Percentiles rank a stretch among this genome's conserved stretches.
Evolutionary conservation across 768 basidiomycete genomes (phyloP).

Genomic region (Phaeotremella skinneri): DNA sequence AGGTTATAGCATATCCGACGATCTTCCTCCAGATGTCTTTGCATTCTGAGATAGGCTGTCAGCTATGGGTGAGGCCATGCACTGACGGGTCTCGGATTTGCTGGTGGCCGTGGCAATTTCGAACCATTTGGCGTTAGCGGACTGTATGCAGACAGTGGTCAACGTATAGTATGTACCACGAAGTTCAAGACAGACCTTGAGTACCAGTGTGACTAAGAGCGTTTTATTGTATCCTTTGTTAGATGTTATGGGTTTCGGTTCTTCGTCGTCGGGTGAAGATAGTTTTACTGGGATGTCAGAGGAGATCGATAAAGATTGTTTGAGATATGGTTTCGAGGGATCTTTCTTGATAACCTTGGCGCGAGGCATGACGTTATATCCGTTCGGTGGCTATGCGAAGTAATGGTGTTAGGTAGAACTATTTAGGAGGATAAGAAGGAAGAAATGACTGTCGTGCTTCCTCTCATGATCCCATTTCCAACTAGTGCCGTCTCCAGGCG

Average conservation of each 20-base stretch:
- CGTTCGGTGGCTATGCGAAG: too few relatives aligned
- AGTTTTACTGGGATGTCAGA: too few relatives aligned
- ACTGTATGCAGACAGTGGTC: slow-evolving; percentile 17
- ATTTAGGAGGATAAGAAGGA: too few relatives aligned
- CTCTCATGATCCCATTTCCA: too few relatives aligned
- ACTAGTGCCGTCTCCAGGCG: too few relatives aligned
- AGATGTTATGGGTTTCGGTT: not conserved
- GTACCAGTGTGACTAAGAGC: slow-evolving; percentile 6
- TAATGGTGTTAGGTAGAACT: too few relatives aligned
- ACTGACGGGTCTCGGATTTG: slow-evolving; percentile 31
- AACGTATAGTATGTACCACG: not conserved
- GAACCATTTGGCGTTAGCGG: slow-evolving; percentile 24
- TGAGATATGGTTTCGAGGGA: too few relatives aligned
- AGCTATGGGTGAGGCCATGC: not conserved
- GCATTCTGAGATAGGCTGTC: slow-evolving; percentile 19
- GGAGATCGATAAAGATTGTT: too few relatives aligned
- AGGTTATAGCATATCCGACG: slow-evolving; percentile 16
- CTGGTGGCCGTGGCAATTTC: slow-evolving; percentile 7
- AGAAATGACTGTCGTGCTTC: too few relatives aligned
- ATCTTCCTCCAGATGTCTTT: slow-evolving; percentile 38
- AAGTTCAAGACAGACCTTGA: not conserved
- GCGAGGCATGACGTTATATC: too few relatives aligned
- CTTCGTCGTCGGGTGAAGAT: too few relatives aligned
- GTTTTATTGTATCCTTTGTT: slow-evolving; percentile 12
- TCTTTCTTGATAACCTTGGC: too few relatives aligned